Percentiles rank a stretch among this genome's conserved stretches.
These are phyloP conservation scores for Coemansia sp. DNA, from an alignment of 192 early-diverging fungal species.

Conservation along the genomic window DNA sequence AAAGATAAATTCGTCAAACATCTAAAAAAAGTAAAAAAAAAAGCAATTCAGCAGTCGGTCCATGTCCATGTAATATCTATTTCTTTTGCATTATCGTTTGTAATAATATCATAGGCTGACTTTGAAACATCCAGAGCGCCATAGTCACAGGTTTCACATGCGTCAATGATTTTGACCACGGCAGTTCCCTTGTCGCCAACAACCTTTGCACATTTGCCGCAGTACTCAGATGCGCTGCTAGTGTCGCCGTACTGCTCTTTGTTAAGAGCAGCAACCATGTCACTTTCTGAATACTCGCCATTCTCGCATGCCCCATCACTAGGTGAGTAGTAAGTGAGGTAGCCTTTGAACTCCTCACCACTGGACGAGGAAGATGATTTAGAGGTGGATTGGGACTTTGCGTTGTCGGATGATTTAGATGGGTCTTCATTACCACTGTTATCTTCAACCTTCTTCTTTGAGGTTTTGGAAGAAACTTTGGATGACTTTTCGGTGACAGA, in stretches of 20 bases:
- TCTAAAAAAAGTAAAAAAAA: neutral
- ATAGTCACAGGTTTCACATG: conserved; percentile 47
- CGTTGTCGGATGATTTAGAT: neutral
- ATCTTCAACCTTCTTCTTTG: neutral
- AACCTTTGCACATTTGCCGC: conserved; percentile 50
- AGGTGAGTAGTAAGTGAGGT: conserved; percentile 23
- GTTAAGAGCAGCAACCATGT: conserved; percentile 50
- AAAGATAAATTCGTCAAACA: neutral
- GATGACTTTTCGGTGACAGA: no score
- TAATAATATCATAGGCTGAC: conserved; percentile 48
- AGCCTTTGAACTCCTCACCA: conserved; percentile 20
- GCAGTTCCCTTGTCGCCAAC: conserved; percentile 54
- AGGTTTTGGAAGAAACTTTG: no score
- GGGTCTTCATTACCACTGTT: neutral
- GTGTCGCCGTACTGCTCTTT: conserved; percentile 52
- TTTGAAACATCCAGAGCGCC: conserved; percentile 55
- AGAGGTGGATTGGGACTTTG: no score
- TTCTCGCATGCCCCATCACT: conserved; percentile 28
- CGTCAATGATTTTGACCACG: conserved; percentile 57
- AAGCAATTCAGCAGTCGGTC: conserved; percentile 6
- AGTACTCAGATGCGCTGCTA: conserved; percentile 38
- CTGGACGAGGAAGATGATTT: neutral
- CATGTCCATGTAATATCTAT: conserved; percentile 49
- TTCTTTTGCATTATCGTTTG: conserved; percentile 22
- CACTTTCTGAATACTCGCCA: conserved; percentile 9